Evolutionary conservation across 2,329 filamentous ascomycete species (phyloP).

Genomic region (Penicillium verrucosum): DNA sequence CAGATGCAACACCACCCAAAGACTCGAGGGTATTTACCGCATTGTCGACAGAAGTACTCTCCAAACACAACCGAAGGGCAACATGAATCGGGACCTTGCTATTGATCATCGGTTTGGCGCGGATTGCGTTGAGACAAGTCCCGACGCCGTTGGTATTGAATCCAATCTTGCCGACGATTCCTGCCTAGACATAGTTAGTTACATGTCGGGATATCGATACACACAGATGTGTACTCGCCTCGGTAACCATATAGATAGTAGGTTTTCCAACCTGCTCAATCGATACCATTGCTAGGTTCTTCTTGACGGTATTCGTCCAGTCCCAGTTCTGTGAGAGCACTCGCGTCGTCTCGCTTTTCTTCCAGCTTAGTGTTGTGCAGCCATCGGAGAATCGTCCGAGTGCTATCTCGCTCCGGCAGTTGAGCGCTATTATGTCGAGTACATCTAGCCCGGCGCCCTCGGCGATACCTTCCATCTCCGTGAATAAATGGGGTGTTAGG

Average conservation of each 20-base stretch:
- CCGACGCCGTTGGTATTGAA: constrained; percentile 60
- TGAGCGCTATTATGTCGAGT: constrained; percentile 55
- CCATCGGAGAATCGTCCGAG: constrained; percentile 58
- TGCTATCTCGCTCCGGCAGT: constrained; percentile 59
- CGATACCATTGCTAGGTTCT: constrained; percentile 51
- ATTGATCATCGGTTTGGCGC: constrained; percentile 53
- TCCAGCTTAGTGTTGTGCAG: constrained; percentile 56
- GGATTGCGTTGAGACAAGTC: constrained; percentile 60
- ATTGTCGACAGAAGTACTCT: constrained; percentile 47
- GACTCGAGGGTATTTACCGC: constrained; percentile 47
- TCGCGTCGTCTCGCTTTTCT: constrained; percentile 33
- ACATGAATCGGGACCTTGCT: constrained; percentile 59
- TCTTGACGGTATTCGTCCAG: constrained; percentile 53
- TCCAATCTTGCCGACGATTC: constrained; percentile 64
- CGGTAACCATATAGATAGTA: constrained; percentile 54
- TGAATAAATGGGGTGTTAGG: constrained; percentile 37
- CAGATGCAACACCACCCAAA: constrained; percentile 52
- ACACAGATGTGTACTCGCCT: constrained; percentile 27
- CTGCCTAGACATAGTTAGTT: constrained; percentile 35
- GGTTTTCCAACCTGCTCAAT: constrained; percentile 48
- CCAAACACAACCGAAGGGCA: constrained; percentile 55
- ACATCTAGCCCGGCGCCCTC: constrained; percentile 50
- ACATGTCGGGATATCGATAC: background rate
- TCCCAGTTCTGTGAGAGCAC: constrained; percentile 59
- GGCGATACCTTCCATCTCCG: constrained; percentile 54